phyloP scores from a whole-genome alignment of 495 filamentous ascomycete species.

The Tuber melanosporum region DNA sequence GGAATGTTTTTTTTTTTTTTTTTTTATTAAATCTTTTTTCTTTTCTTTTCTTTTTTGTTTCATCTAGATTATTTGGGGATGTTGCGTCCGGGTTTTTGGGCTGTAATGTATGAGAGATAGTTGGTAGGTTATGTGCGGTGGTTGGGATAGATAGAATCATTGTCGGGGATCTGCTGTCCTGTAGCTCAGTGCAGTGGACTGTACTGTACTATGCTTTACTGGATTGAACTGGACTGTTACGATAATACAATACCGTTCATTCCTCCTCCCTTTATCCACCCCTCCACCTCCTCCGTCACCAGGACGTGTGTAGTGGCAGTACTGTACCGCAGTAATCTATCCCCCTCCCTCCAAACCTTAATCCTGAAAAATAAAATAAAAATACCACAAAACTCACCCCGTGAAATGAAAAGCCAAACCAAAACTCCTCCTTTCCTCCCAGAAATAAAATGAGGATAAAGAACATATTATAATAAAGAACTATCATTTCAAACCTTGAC shows the following conservation, averaged over 20 bases:
- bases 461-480: not conserved
- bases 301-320: not conserved
- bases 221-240: not conserved
- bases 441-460: not conserved
- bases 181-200: not conserved
- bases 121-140: not conserved
- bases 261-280: not conserved
- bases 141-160: constrained; percentile 2
- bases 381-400: not conserved
- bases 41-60: not conserved
- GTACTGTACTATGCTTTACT: not conserved
- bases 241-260: constrained; percentile 4
- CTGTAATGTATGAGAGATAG: not conserved
- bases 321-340: not conserved
- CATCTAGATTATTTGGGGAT: not conserved
- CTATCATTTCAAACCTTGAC: not conserved
- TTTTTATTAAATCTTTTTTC: not conserved
- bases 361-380: not conserved
- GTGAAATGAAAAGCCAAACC: not conserved
- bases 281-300: not conserved
- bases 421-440: constrained; percentile 4
- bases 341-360: not conserved
- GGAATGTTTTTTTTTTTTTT: not conserved
- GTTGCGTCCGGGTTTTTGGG: too few relatives aligned
- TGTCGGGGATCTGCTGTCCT: not conserved